Evolutionary conservation across 805 yeast species (phyloP), one percentile per base, ranked within the genome.

Genomic region (Suhomyces faveliae): DNA sequence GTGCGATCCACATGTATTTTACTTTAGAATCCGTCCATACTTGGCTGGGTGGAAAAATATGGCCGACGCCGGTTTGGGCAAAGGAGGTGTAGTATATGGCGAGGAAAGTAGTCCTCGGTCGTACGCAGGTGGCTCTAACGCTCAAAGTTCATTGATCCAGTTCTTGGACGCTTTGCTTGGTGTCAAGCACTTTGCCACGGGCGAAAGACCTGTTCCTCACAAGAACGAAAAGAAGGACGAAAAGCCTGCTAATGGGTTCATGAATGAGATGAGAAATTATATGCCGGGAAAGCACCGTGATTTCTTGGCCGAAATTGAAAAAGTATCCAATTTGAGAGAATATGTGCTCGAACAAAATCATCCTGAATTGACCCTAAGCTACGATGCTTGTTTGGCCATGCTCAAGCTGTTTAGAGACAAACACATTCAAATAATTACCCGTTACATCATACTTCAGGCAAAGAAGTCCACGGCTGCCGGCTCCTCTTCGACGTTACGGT

Each of bases 21-120:
- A 88, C 66, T 87, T 79, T 71, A 79, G 92, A 51, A 78, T 91
- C 40, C 77, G 98, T 60, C 97, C 97, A 0, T 91, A 79, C 58
- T 71, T 92, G 53, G 96, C 97, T 0, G 98, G 97, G 2, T 92
- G 97, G 95, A 84, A 83, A 61, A 88, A 88, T 60, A 91, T 92
- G 97, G 81, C 79, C 21, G 89, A 81, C 47, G 90, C 85, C 1
- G 97, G 97, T 0, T 74, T 91, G 49, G 68, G 62, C 51, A 73
- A 73, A 42, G 66, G 83, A 49, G 98, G 97, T 1, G 84, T 91
- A 1, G 70, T 75, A 42, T 91, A 91, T 61, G 96, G 95, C 21
- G 73, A 78, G 46, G 89, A 84, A 59, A 60, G 64, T 1, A 64
- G 56, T 23, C 85, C 81, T 43, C 71, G 85, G 56, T 42, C 61